phyloP scores from a whole-genome alignment of 805 yeast species.

The Kodamaea kaohsiungensis region DNA sequence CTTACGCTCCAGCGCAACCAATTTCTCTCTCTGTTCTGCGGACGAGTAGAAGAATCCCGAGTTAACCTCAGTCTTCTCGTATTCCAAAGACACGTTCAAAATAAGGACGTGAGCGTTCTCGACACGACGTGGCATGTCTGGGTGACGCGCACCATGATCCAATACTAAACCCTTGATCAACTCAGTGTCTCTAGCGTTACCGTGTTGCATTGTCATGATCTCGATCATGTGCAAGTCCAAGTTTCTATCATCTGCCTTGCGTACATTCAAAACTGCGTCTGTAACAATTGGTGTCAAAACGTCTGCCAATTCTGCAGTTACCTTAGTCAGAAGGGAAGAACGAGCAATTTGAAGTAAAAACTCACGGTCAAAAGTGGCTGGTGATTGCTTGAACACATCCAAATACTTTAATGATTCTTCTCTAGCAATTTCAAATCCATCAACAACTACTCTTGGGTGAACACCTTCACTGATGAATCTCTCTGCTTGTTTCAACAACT shows the following conservation, averaged over 20 bases:
- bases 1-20: conserved; percentile 89
- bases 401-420: conserved; percentile 69
- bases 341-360: conserved; percentile 89
- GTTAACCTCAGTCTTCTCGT: conserved; percentile 97
- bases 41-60: conserved; percentile 91
- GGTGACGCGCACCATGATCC: conserved; percentile 99
- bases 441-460: conserved; percentile 91
- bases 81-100: conserved; percentile 90
- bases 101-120: conserved; percentile 83
- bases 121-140: conserved; percentile 94
- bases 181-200: conserved; percentile 78
- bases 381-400: conserved; percentile 59
- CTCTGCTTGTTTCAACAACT: conserved; percentile 90
- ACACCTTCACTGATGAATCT: conserved; percentile 90
- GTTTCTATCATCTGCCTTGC: conserved; percentile 44
- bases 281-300: conserved; percentile 92
- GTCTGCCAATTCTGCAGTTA: conserved; percentile 71
- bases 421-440: conserved; percentile 92
- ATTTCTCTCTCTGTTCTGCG: conserved; percentile 94
- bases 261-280: conserved; percentile 87
- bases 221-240: conserved; percentile 96
- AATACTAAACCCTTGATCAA: conserved; percentile 87
- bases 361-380: conserved; percentile 72
- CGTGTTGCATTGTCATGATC: conserved; percentile 97
- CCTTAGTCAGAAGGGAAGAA: conserved; percentile 86